Evolutionary conservation across 345 rosid genomes (phyloP).

Genomic region (Salix suchowensis): DNA sequence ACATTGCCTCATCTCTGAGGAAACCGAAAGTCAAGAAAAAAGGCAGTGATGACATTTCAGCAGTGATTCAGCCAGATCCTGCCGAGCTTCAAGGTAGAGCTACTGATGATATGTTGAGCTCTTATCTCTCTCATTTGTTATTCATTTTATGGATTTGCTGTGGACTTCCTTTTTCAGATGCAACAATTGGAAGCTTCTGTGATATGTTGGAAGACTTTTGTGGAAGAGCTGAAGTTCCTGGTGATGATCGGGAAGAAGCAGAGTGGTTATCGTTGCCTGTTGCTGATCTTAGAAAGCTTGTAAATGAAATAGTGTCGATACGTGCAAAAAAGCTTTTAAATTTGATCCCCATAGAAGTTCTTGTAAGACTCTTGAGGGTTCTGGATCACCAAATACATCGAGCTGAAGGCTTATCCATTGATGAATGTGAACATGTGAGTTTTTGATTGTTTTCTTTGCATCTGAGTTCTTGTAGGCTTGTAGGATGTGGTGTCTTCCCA

Average conservation of each 20-base stretch:
- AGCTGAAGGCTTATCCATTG: slow-evolving; percentile 85
- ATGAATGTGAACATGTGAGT: slow-evolving; percentile 71
- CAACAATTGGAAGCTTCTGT: slow-evolving; percentile 54
- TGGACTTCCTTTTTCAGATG: slow-evolving; percentile 45
- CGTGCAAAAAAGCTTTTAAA: slow-evolving; percentile 79
- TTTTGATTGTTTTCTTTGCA: not conserved
- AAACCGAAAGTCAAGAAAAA: slow-evolving; percentile 76
- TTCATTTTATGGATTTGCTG: slow-evolving; percentile 3
- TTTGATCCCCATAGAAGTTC: slow-evolving; percentile 77
- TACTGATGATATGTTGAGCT: slow-evolving; percentile 7
- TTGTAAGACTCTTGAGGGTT: slow-evolving; percentile 60
- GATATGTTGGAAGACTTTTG: slow-evolving; percentile 79
- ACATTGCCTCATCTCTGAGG: slow-evolving; percentile 45
- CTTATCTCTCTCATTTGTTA: slow-evolving; percentile 6
- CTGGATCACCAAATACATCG: slow-evolving; percentile 97
- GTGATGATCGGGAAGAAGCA: slow-evolving; percentile 81
- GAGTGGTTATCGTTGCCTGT: slow-evolving; percentile 76
- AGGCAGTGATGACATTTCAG: slow-evolving; percentile 35
- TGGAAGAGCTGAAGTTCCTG: slow-evolving; percentile 67
- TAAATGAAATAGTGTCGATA: slow-evolving; percentile 67
- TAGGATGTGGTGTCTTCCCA: not conserved
- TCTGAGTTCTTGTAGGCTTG: not conserved
- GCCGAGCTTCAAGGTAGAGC: slow-evolving; percentile 66
- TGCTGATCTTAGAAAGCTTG: slow-evolving; percentile 65
- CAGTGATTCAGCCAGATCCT: slow-evolving; percentile 49